Conservation (phyloP, 2,329 filamentous ascomycete species). For the Paramyrothecium sp. region DNA sequence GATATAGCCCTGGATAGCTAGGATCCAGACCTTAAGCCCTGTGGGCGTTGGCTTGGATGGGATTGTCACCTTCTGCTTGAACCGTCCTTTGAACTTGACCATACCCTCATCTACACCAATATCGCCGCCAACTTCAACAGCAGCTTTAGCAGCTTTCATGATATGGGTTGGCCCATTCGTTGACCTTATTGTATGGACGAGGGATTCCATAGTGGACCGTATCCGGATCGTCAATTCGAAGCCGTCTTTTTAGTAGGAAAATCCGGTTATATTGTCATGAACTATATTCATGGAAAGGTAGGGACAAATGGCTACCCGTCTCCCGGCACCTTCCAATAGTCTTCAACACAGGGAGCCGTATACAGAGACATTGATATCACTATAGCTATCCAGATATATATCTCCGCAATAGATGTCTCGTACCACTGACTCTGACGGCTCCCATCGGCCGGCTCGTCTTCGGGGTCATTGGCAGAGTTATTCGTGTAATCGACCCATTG, state of each 20-base stretch:
- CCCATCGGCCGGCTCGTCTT: too few species aligned
- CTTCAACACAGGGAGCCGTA: constrained; percentile 3
- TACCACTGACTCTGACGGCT: too few species aligned
- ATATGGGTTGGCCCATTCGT: background rate
- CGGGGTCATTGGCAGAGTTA: too few species aligned
- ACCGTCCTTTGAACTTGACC: too few species aligned
- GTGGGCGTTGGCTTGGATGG: constrained; percentile 5
- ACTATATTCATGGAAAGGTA: too few species aligned
- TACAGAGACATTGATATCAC: constrained; percentile 11
- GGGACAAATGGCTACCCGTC: background rate
- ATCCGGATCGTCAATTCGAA: too few species aligned
- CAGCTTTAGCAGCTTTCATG: background rate
- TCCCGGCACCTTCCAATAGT: constrained; percentile 7
- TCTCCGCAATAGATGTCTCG: constrained; percentile 4
- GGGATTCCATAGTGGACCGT: too few species aligned
- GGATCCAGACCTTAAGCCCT: constrained; percentile 13
- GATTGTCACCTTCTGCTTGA: constrained; percentile 2
- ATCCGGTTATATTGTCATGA: too few species aligned
- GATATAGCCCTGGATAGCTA: constrained; percentile 9
- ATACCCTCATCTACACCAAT: constrained; percentile 5
- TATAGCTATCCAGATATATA: constrained; percentile 10
- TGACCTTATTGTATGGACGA: too few species aligned
- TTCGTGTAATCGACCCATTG: too few species aligned
- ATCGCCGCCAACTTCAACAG: constrained; percentile 2
- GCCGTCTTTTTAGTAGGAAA: too few species aligned